Percentiles rank a stretch among this genome's conserved stretches.
These are phyloP conservation scores for Cladosporium oxysporum DNA, from an alignment of 2,329 filamentous ascomycete species.

Conservation along the genomic window DNA sequence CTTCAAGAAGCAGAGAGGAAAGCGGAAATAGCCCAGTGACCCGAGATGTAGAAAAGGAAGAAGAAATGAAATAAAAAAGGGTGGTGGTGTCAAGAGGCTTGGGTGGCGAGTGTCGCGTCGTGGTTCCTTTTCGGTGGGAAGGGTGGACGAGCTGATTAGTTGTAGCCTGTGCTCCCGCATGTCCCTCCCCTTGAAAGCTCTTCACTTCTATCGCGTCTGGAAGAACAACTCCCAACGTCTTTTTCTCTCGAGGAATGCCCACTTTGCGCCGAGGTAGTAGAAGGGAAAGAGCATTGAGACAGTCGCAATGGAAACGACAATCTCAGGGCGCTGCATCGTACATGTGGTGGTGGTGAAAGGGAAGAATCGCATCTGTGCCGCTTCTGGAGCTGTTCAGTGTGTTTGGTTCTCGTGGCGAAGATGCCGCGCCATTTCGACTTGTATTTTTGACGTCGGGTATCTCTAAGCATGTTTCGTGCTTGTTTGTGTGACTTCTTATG, in stretches of 20 bases:
- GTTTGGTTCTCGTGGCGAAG: constrained; percentile 10
- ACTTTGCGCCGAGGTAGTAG: constrained; percentile 14
- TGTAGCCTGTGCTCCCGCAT: constrained; percentile 9
- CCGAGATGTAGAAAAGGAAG: constrained; percentile 19
- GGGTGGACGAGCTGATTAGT: constrained; percentile 14
- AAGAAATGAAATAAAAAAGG: constrained; percentile 9
- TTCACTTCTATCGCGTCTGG: constrained; percentile 9
- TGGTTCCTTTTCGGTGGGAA: background rate
- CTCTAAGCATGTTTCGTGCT: constrained; percentile 18
- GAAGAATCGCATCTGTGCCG: constrained; percentile 20
- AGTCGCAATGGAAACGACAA: background rate
- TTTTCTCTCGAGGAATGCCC: constrained; percentile 9
- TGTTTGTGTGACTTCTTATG: constrained; percentile 37
- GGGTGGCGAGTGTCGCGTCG: constrained; percentile 2
- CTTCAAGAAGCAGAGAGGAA: background rate
- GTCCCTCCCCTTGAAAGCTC: background rate
- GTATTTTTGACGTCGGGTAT: constrained; percentile 13
- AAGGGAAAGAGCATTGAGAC: constrained; percentile 12
- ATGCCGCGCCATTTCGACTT: constrained; percentile 13
- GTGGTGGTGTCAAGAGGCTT: constrained; percentile 11
- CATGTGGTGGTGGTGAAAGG: constrained; percentile 6
- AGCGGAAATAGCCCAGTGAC: background rate
- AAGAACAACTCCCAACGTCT: constrained; percentile 2
- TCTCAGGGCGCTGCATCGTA: constrained; percentile 19
- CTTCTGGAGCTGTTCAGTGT: constrained; percentile 13